Base-by-base conservation (phyloP, 345 rosid species). In the Hypericum perforatum region DNA sequence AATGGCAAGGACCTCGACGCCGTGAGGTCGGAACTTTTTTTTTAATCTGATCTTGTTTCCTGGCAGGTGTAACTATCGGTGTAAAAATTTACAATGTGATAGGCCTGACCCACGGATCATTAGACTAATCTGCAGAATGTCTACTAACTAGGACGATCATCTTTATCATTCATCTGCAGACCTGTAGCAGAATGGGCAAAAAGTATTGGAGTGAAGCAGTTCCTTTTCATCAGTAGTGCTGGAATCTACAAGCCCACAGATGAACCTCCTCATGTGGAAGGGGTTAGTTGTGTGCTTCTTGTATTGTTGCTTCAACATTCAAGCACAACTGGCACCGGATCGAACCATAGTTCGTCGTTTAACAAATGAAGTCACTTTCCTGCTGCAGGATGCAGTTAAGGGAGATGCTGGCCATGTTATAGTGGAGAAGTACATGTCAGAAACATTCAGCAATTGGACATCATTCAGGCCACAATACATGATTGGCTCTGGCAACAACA, bases 401-500 rank as follows among this genome's bases (percentile, higher is more conserved):
- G 74, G 83, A 3, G 79, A 77, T 52, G 98, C 95, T 11, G 82
- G 95, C 54, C 97, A 82, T 62, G 95, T 83, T n/a, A 80, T 53
- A 49, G 98, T 82, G 5, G 98, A 92, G 82, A 79, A 83, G 63
- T 85, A 88, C 67, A 74, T 85, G 42, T 76, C 90, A 0, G 89
- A 92, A 64, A 63, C 40, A 41, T 77, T 72, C 37, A 49, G 71
- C 7, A 83, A 71, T 45, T 88, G 98, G 98, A 68, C 86, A 7
- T 7, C 54, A 3, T 92, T 88, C 74, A 80, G 98, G 12, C 98
- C 96, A 5, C 98, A 85, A 54, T 88, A 92, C 74, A 85, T 92
- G 89, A 85, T 82, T 42, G 96, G 98, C 54, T 92, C 98, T 0
- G 96, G 98, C 41, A 88, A 88, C 83, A 92, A 85, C 78, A 92